phyloP scores from a whole-genome alignment of 2,329 filamentous ascomycete genomes.

The Metarhizium robertsii region DNA sequence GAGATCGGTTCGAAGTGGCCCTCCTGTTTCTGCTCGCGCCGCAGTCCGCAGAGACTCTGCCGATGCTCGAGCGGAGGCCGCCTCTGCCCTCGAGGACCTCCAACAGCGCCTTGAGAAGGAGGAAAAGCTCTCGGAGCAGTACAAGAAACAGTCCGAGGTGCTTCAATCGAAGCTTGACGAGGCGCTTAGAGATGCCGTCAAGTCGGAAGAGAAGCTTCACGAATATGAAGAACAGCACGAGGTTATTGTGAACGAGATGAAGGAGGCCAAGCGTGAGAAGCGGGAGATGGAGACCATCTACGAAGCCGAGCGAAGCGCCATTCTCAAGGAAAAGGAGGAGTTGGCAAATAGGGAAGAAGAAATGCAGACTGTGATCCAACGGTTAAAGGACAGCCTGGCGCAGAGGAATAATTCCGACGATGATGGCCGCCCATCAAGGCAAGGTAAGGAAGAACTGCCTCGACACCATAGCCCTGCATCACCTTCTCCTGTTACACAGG shows the following conservation, averaged over 20 bases:
- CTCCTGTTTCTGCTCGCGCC: slow-evolving; percentile 65
- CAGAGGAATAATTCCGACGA: slow-evolving; percentile 57
- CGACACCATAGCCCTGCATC: neutral
- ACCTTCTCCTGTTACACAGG: neutral
- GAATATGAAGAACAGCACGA: slow-evolving; percentile 81
- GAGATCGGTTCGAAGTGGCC: slow-evolving; percentile 54
- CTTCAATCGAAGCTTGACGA: slow-evolving; percentile 83
- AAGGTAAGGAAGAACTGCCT: slow-evolving; percentile 34
- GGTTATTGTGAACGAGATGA: slow-evolving; percentile 71
- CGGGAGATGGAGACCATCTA: slow-evolving; percentile 90
- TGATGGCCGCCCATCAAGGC: slow-evolving; percentile 47
- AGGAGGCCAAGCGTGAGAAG: slow-evolving; percentile 72
- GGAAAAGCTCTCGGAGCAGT: slow-evolving; percentile 67
- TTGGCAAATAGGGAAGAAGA: slow-evolving; percentile 78
- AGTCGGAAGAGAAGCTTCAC: slow-evolving; percentile 79
- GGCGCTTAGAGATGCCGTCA: slow-evolving; percentile 69
- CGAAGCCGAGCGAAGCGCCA: slow-evolving; percentile 77
- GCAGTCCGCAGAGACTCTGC: slow-evolving; percentile 53
- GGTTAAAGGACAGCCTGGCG: slow-evolving; percentile 80
- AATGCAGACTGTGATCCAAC: slow-evolving; percentile 80
- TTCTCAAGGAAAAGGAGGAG: slow-evolving; percentile 88
- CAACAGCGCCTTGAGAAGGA: slow-evolving; percentile 75
- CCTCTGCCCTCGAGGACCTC: slow-evolving; percentile 72
- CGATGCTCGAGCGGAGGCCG: slow-evolving; percentile 69
- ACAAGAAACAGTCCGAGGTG: slow-evolving; percentile 75